Percentiles rank a stretch among this genome's conserved stretches.
phyloP scores from a whole-genome alignment of 176 grass and related monocot species.

The Metroxylon sagu region DNA sequence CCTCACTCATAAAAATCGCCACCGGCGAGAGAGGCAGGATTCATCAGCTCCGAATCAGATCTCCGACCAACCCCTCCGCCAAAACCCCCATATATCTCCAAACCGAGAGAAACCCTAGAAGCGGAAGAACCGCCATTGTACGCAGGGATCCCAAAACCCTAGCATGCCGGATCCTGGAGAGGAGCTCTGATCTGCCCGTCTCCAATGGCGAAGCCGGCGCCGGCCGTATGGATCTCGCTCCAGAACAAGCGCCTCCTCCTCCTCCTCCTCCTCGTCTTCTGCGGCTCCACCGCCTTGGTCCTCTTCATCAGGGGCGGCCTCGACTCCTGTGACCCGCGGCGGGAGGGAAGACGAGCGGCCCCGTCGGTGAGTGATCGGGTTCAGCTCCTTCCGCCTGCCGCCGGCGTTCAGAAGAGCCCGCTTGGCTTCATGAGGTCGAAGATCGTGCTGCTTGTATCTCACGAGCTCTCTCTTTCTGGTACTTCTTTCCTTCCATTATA shows the following conservation, averaged over 20 bases:
- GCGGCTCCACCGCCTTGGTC: slow-evolving; percentile 34
- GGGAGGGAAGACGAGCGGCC: background rate
- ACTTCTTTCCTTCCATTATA: slow-evolving; percentile 3
- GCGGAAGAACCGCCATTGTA: too few species aligned
- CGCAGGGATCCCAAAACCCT: too few species aligned
- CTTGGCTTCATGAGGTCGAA: slow-evolving; percentile 12
- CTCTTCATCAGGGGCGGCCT: slow-evolving; percentile 48
- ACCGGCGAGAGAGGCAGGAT: too few species aligned
- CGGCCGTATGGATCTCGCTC: slow-evolving; percentile 19
- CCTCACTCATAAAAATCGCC: too few species aligned
- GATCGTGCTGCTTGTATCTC: slow-evolving; percentile 77
- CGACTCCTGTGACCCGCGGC: slow-evolving; percentile 25
- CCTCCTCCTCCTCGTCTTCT: slow-evolving; percentile 36
- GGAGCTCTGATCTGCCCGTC: background rate
- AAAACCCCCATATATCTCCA: too few species aligned
- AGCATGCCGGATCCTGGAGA: too few species aligned
- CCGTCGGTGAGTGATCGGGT: background rate
- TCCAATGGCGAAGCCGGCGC: slow-evolving; percentile 3
- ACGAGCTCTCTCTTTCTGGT: slow-evolving; percentile 97
- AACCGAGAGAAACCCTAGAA: too few species aligned
- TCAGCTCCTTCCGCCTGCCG: too few species aligned
- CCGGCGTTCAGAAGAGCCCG: too few species aligned
- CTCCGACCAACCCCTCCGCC: too few species aligned
- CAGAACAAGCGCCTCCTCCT: slow-evolving; percentile 39
- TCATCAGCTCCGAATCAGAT: too few species aligned